Percentiles rank a stretch among this genome's conserved stretches.
These are phyloP conservation scores for Lanmaoa pseudosensibilis DNA, from an alignment of 768 basidiomycete genomes.

Conservation along the genomic window DNA sequence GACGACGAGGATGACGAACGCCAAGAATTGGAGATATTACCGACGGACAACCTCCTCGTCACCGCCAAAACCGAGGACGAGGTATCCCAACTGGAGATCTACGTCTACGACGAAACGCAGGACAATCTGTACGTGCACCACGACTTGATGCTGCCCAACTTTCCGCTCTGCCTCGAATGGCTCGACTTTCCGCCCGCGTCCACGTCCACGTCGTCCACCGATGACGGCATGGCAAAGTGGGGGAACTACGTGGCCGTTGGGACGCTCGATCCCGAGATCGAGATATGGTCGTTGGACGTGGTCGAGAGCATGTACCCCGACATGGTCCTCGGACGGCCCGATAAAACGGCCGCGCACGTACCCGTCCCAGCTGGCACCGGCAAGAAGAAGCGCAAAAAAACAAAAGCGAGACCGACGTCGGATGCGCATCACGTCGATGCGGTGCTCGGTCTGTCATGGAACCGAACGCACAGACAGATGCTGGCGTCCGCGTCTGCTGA, in stretches of 20 bases:
- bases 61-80: constrained; percentile 96
- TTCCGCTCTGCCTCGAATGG: constrained; percentile 99
- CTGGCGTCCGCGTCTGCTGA: constrained; percentile 93
- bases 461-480: constrained; percentile 82
- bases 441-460: constrained; percentile 93
- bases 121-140: constrained; percentile 96
- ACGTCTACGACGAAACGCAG: constrained; percentile 90
- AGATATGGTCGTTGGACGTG: constrained; percentile 95
- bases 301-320: constrained; percentile 94
- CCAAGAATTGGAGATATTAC: constrained; percentile 83
- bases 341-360: constrained; percentile 76
- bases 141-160: constrained; percentile 95
- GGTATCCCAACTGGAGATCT: constrained; percentile 91
- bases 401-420: constrained; percentile 60
- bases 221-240: constrained; percentile 38
- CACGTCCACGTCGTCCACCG: constrained; percentile 36
- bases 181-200: constrained; percentile 86
- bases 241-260: constrained; percentile 97
- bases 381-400: constrained; percentile 94
- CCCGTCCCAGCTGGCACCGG: constrained; percentile 84
- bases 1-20: constrained; percentile 69
- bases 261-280: constrained; percentile 95
- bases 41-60: constrained; percentile 91
- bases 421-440: constrained; percentile 88
- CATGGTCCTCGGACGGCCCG: constrained; percentile 86